These are phyloP conservation scores for Fraxinus nigra DNA, from an alignment of 305 asterid species.

Conservation along the genomic window DNA sequence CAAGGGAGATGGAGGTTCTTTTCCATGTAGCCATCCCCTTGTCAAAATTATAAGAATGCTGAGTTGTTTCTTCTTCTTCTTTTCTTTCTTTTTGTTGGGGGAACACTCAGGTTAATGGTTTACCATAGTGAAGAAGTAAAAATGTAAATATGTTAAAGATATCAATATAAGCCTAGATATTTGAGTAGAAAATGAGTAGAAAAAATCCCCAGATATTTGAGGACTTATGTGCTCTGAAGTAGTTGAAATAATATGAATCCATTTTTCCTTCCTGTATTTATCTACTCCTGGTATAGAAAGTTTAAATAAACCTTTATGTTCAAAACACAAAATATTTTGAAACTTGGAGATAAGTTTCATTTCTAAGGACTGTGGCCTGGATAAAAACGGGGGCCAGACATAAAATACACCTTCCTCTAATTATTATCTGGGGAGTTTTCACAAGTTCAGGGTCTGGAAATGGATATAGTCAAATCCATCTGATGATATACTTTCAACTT, in stretches of 20 bases:
- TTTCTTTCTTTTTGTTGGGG: neutral
- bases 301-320: neutral
- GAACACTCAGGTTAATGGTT: neutral
- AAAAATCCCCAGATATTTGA: neutral
- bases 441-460: slow-evolving; percentile 1
- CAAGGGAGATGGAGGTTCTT: neutral
- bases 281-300: neutral
- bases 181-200: neutral
- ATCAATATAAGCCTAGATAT: neutral
- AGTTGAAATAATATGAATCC: neutral
- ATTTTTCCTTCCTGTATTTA: neutral
- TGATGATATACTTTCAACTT: slow-evolving; percentile 7
- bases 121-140: neutral
- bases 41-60: neutral
- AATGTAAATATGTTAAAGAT: neutral
- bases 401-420: slow-evolving; percentile 11
- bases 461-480: neutral
- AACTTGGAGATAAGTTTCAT: neutral
- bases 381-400: neutral
- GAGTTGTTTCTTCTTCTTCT: neutral
- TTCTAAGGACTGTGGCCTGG: neutral
- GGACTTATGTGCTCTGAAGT: neutral
- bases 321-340: neutral
- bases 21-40: neutral
- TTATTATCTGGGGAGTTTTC: slow-evolving; percentile 2